Evolutionary conservation across 345 rosid species (phyloP).

Genomic region (Pistacia atlantica): DNA sequence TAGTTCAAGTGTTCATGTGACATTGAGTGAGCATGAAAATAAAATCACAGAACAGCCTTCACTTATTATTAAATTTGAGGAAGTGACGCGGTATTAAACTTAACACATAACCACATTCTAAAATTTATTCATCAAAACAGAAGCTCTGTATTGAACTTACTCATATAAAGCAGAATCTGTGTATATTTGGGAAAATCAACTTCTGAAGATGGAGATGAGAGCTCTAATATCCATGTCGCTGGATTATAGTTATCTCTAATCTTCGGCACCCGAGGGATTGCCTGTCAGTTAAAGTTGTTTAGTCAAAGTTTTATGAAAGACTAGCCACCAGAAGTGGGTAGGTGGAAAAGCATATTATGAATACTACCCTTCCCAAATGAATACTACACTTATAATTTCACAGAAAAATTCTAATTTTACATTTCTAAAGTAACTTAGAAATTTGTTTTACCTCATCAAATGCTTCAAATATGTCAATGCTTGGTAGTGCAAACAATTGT

Average conservation of each 20-base stretch:
- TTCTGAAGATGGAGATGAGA: slow-evolving; percentile 48
- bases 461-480: slow-evolving; percentile 10
- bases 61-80: too few species aligned
- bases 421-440: not conserved
- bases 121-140: not conserved
- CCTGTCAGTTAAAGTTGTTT: slow-evolving; percentile 18
- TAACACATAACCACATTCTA: not conserved
- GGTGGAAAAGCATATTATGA: too few species aligned
- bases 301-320: not conserved
- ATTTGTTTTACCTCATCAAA: slow-evolving; percentile 17
- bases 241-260: slow-evolving; percentile 56
- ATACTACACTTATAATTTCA: not conserved
- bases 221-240: slow-evolving; percentile 69
- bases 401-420: not conserved
- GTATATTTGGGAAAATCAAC: slow-evolving; percentile 34
- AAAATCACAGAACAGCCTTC: too few species aligned
- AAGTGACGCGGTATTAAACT: too few species aligned
- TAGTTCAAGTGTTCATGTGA: too few species aligned
- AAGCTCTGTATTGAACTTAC: slow-evolving; percentile 25
- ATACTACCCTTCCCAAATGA: not conserved
- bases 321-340: not conserved
- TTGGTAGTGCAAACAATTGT: slow-evolving; percentile 18
- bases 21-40: too few species aligned
- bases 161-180: slow-evolving; percentile 39
- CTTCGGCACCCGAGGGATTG: slow-evolving; percentile 46